Conservation (phyloP, 371 early-diverging fungal genomes). For the Mucor sp. region DNA sequence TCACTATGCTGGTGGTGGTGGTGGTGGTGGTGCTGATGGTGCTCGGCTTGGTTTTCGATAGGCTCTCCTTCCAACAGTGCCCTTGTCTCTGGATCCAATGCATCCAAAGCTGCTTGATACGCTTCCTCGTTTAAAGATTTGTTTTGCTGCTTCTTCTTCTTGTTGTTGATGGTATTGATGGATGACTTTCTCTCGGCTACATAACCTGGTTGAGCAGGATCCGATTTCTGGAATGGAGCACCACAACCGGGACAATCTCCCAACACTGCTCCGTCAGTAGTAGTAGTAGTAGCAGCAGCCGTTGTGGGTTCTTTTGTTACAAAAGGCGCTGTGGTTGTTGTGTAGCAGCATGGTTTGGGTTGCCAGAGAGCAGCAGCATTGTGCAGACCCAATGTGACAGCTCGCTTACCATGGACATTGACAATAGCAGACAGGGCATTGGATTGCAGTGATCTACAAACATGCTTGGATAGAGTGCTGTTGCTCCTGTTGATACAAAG, state of each 20-base stretch:
- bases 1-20: constrained; percentile 10
- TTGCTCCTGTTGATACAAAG: neutral
- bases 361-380: neutral
- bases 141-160: constrained; percentile 10
- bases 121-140: constrained; percentile 44
- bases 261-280: neutral
- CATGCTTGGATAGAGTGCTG: neutral
- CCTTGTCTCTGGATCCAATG: constrained; percentile 37
- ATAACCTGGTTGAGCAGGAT: constrained; percentile 55
- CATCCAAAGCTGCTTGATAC: constrained; percentile 27
- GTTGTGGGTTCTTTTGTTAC: neutral
- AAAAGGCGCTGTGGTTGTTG: neutral
- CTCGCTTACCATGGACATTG: neutral
- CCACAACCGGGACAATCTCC: constrained; percentile 73
- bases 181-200: constrained; percentile 31
- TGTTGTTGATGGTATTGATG: neutral
- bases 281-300: neutral
- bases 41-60: constrained; percentile 2
- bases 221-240: constrained; percentile 60
- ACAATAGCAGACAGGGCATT: neutral
- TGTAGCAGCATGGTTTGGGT: neutral
- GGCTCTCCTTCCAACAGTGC: constrained; percentile 32
- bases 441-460: neutral
- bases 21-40: constrained; percentile 6
- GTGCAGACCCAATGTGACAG: neutral